Percentiles rank a stretch among this genome's conserved stretches.
phyloP scores from a whole-genome alignment of 768 basidiomycete genomes.

The Stropharia rugosoannulata region DNA sequence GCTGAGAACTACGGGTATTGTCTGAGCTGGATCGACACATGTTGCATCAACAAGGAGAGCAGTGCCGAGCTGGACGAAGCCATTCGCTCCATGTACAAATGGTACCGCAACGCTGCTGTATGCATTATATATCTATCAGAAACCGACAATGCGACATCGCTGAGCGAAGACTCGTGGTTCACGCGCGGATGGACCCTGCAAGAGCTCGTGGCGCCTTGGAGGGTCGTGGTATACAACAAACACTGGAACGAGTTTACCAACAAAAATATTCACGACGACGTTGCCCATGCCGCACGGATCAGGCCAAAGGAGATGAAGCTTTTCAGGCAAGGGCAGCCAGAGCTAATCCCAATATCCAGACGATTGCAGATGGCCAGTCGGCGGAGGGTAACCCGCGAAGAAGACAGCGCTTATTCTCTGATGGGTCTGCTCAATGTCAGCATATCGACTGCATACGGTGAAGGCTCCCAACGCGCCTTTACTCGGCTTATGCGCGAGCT shows the following conservation, averaged over 20 bases:
- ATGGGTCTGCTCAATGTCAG: neutral
- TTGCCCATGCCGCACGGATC: too few species aligned
- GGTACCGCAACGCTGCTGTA: neutral
- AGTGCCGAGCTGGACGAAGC: neutral
- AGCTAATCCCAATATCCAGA: neutral
- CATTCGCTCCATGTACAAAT: neutral
- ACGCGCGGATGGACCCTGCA: neutral
- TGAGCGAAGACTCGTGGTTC: neutral
- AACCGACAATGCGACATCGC: neutral
- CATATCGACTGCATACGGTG: neutral
- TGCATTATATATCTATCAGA: neutral
- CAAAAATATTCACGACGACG: too few species aligned
- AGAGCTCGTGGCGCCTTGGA: neutral
- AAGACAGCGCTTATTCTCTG: neutral
- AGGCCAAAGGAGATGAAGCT: neutral
- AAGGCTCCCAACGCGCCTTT: neutral
- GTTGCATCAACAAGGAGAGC: neutral
- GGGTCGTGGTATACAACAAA: neutral
- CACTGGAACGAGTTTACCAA: neutral
- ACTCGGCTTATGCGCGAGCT: neutral
- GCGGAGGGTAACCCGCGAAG: neutral
- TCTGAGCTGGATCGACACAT: too few species aligned
- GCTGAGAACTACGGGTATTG: too few species aligned
- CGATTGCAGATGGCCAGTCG: neutral
- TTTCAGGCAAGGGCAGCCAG: neutral